Percentiles rank a stretch among this genome's conserved stretches.
Evolutionary conservation across 2,329 filamentous ascomycete species (phyloP).

Genomic region (Penicillium crustosum): DNA sequence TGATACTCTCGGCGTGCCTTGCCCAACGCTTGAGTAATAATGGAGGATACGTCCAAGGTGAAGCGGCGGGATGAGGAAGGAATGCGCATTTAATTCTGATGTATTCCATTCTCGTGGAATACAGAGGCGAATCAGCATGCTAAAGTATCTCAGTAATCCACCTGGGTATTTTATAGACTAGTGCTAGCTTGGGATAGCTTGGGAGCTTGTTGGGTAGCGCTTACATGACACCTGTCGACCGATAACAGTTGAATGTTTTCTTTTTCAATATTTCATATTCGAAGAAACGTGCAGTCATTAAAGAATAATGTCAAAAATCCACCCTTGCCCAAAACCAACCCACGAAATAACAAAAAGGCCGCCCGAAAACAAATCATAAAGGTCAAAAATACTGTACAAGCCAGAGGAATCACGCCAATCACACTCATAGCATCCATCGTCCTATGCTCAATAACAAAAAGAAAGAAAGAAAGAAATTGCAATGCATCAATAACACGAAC

Average conservation of each 20-base stretch:
- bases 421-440: background rate
- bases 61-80: too few relatives aligned
- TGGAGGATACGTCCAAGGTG: too few relatives aligned
- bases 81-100: too few relatives aligned
- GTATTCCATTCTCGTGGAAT: too few relatives aligned
- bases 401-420: background rate
- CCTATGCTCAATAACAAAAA: background rate
- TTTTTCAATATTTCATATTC: background rate
- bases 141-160: too few relatives aligned
- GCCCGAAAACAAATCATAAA: background rate
- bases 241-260: background rate
- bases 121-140: too few relatives aligned
- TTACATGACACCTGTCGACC: background rate
- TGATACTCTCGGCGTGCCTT: too few relatives aligned
- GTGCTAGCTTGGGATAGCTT: background rate
- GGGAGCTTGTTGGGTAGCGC: background rate
- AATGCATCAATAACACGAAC: background rate
- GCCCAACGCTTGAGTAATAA: too few relatives aligned
- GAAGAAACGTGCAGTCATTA: background rate
- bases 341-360: background rate
- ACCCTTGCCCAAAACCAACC: background rate
- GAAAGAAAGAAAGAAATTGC: background rate
- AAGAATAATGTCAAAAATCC: background rate
- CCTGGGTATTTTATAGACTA: background rate
- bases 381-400: background rate